Evolutionary conservation across 148 eudicot species (phyloP).

Genomic region (Vaccinium macrocarpon): DNA sequence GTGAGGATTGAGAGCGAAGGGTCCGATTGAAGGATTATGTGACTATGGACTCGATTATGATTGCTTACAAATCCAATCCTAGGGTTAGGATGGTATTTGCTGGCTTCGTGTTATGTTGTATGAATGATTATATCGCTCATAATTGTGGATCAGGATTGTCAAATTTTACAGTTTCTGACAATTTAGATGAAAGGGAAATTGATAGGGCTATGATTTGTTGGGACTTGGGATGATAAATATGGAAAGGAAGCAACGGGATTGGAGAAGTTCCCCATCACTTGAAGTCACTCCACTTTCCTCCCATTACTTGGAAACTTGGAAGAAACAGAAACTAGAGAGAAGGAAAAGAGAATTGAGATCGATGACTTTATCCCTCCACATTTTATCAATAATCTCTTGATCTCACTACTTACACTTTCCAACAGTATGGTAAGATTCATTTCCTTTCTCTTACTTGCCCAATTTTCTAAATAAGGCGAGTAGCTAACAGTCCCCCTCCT

Average conservation of each 20-base stretch:
- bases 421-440: too few species aligned
- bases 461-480: too few species aligned
- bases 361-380: not conserved
- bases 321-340: not conserved
- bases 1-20: too few species aligned
- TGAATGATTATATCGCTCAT: not conserved
- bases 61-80: not conserved
- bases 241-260: not conserved
- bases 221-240: too few species aligned
- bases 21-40: too few species aligned
- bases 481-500: too few species aligned
- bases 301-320: not conserved
- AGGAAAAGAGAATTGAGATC: not conserved
- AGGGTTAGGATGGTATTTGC: not conserved
- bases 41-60: not conserved
- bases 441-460: too few species aligned
- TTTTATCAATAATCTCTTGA: not conserved
- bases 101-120: not conserved
- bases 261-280: not conserved
- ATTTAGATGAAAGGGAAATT: not conserved
- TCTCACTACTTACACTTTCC: not conserved
- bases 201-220: too few species aligned
- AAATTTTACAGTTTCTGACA: not conserved
- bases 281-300: not conserved
- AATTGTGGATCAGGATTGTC: constrained; percentile 2